Base-by-base conservation (phyloP, 805 yeast genomes). In the Sungouiella thailandica region DNA sequence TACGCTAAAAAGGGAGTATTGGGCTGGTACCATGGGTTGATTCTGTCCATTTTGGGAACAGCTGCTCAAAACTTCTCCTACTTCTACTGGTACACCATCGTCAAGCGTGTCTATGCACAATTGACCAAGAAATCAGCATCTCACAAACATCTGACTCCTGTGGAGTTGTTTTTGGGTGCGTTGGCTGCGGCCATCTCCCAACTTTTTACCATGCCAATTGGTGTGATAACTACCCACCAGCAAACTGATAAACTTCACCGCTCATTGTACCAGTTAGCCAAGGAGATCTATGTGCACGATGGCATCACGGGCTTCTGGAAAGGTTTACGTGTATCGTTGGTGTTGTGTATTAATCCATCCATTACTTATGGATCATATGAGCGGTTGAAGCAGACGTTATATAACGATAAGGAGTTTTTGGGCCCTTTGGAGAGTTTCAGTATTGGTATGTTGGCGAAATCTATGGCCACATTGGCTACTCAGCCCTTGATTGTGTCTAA, bases 401-500 rank as follows among this genome's bases (percentile, higher is more conserved):
- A 60, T 58, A 60, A 62, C 28, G 43, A 49, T 40, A 59, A 62
- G 47, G 52, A 58, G 40, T 61, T 58, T 39, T 65, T 84, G 41
- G 65, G 72, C 7, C 82, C 88, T 2, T 59, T 67, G 31, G 80
- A 84, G 58, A 76, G 79, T 52, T 86, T 82, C 56, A 39, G 76
- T 23, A 60, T 84, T 11, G 95, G 95, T 4, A 85, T 88, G n/a
- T 40, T 83, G 26, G 81, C 93, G 34, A 86, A 86, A 62, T 73
- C 83, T 40, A 58, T 83, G 54, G 94, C 95, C 5, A 86, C 95
- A 0, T 29, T 85, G 9, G 69, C 77, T 3, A 85, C 95, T 0
- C 94, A 85, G 62, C 95, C 95, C 2, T 64, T 86, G 57, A 86
- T 86, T 50, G 83, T 85, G 1, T 78, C 94, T 10, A 86, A 86